Evolutionary conservation across 768 basidiomycete genomes (phyloP).

Genomic region (Russula olivacea): DNA sequence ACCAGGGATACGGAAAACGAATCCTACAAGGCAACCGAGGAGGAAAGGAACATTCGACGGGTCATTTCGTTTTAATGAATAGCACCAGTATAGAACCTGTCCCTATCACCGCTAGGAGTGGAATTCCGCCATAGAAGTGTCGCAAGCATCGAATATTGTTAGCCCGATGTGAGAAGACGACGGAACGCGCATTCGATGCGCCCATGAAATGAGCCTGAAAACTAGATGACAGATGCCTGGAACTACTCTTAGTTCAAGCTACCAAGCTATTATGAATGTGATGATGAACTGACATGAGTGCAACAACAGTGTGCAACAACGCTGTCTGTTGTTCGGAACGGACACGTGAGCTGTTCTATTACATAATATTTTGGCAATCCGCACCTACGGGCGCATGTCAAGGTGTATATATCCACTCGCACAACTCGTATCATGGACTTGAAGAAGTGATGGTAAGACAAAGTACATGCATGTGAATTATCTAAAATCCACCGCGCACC

Average conservation of each 20-base stretch:
- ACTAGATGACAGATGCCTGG: slow-evolving; percentile 1
- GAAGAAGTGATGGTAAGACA: neutral
- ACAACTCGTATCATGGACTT: neutral
- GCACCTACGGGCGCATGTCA: too few species aligned
- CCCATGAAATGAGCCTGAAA: neutral
- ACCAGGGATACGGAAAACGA: neutral
- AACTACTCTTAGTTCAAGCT: neutral
- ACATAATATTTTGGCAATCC: neutral
- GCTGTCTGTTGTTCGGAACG: too few species aligned
- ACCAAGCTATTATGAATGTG: too few species aligned
- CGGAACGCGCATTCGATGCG: neutral
- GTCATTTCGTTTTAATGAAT: neutral
- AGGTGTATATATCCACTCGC: too few species aligned
- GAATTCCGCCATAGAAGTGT: neutral
- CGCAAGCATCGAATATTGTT: slow-evolving; percentile 10
- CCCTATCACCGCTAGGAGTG: neutral
- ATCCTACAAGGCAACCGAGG: neutral
- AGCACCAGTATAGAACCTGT: too few species aligned
- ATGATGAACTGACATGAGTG: too few species aligned
- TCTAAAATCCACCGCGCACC: neutral
- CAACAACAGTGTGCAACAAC: too few species aligned
- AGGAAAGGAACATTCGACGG: neutral
- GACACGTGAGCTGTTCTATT: neutral
- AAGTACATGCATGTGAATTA: neutral
- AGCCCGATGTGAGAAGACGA: neutral